phyloP scores from a whole-genome alignment of 306 rosid species.

The Trichosanthes cucumerina region DNA sequence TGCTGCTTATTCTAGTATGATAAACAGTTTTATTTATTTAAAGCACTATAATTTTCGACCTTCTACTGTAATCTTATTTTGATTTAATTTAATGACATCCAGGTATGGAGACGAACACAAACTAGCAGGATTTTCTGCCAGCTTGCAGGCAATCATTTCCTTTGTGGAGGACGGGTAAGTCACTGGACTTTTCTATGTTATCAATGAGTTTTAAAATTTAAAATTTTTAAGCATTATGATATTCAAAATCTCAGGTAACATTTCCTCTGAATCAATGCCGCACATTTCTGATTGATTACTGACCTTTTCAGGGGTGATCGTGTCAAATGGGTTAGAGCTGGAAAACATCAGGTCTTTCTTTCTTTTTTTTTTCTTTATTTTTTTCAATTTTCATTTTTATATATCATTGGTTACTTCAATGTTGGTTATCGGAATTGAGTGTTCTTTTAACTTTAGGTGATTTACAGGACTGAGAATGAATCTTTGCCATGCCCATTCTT shows the following conservation, averaged over 20 bases:
- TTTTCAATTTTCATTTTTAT: neutral
- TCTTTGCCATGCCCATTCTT: neutral
- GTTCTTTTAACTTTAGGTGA: constrained; percentile 1
- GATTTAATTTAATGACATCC: constrained; percentile 13
- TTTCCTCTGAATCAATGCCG: constrained; percentile 11
- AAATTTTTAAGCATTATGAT: constrained; percentile 1
- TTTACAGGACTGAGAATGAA: neutral
- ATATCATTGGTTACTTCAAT: constrained; percentile 2
- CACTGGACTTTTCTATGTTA: constrained; percentile 17
- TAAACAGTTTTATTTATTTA: neutral
- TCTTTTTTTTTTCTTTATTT: constrained; percentile 12
- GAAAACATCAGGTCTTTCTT: constrained; percentile 73
- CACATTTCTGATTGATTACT: constrained; percentile 13
- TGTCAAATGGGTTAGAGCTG: constrained; percentile 78
- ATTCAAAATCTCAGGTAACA: neutral
- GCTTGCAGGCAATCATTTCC: constrained; percentile 94
- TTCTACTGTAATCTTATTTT: constrained; percentile 12
- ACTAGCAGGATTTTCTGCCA: constrained; percentile 96
- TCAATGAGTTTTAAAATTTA: neutral
- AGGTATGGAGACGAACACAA: constrained; percentile 95
- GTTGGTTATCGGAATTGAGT: neutral
- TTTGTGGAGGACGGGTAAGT: constrained; percentile 83
- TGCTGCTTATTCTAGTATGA: neutral
- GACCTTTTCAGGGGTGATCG: constrained; percentile 57
- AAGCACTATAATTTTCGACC: neutral